Base-by-base conservation (phyloP, 495 filamentous ascomycete species). In the Penicillium mononematosum region DNA sequence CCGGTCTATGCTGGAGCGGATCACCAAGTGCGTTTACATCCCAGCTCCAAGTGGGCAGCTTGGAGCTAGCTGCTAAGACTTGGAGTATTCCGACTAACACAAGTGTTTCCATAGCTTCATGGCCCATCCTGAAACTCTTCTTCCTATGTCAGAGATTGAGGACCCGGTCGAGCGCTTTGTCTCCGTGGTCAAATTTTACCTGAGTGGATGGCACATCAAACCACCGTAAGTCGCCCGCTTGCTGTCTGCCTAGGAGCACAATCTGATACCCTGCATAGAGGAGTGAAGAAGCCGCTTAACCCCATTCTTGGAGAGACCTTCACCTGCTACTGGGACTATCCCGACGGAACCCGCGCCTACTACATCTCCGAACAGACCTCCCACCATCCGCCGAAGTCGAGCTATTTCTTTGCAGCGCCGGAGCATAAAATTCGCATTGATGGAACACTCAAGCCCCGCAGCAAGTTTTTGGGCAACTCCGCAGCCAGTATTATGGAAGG, bases 181-280 rank as follows among this genome's bases (percentile, higher is more conserved):
- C 5, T 87, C 90, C 0, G 94, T 99, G 10, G 87, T 96, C 60
- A 97, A 95, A 68, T 98, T 99, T 70, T 99, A 99, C 71, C 74
- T 99, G 50, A 96, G 91, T 69, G 94, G 94, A 58, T 99, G 94
- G 94, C 94, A 99, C 71, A 97, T 99, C 70, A 95, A 93, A 73
- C 92, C 94, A 58, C 90, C 90, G 93, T 96, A 86, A 60, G 88
- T 81, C 34, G 45, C 47, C 55, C 63, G 27, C n/a, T 43, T 29
- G 24, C 7, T 52, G 27, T 53, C 4, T 45, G 11, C 45, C 19
- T 41, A 14, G 19, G 56, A 48, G 42, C 31, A 44, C 4, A 47
- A 45, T 16, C 49, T 64, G 42, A 63, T 42, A 20, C 14, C 14
- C 38, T 31, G 19, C 56, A 56, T 56, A 96, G 93, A 51, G 94